A percentile compares a stretch with the other conserved stretches of the same genome.
Conservation (phyloP, 352 stramenopile species). For the Globisporangium cylindrosporum region DNA sequence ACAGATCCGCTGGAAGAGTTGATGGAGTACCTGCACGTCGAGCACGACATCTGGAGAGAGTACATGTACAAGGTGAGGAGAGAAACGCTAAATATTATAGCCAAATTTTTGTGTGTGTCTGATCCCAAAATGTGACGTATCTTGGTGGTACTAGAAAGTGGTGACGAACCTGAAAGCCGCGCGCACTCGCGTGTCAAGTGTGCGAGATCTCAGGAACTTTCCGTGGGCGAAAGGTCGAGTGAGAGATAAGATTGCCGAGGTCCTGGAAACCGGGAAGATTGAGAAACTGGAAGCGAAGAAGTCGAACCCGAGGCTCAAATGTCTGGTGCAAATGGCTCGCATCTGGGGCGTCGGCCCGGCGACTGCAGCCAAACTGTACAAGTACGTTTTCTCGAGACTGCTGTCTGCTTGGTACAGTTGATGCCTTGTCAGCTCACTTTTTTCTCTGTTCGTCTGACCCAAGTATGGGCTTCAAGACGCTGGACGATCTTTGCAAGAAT, state of each 20-base stretch:
- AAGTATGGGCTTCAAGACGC: constrained; percentile 59
- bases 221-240: constrained; percentile 71
- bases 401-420: not conserved
- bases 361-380: constrained; percentile 78
- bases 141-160: constrained; percentile 43
- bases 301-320: constrained; percentile 47
- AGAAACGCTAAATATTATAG: not conserved
- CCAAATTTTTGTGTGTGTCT: not conserved
- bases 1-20: constrained; percentile 75
- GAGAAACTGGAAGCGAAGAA: constrained; percentile 84
- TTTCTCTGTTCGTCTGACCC: not conserved
- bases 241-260: constrained; percentile 67
- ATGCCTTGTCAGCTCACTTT: not conserved
- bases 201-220: constrained; percentile 57
- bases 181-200: constrained; percentile 50
- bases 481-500: constrained; percentile 47
- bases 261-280: constrained; percentile 71
- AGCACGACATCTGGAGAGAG: constrained; percentile 72
- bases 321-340: constrained; percentile 59
- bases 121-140: too few species aligned
- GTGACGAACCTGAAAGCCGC: constrained; percentile 70
- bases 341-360: constrained; percentile 79
- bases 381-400: constrained; percentile 23
- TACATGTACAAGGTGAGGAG: constrained; percentile 75
- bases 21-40: constrained; percentile 77